Conservation (phyloP, 1,284 basidiomycete species). For the Cerrena zonata region DNA sequence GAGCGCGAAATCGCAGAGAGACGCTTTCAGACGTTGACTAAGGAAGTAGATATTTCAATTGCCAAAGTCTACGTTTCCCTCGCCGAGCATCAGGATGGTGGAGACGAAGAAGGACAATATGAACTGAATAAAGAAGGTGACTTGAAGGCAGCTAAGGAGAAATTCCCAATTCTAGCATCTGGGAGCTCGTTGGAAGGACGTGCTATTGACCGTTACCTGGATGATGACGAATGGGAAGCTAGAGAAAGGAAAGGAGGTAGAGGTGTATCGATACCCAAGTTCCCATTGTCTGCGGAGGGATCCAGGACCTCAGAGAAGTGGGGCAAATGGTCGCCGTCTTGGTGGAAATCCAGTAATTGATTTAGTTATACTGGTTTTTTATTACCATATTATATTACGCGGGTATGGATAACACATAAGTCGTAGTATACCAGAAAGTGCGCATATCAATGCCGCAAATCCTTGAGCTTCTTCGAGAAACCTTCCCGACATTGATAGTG, state of each 20-base stretch:
- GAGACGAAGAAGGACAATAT: slow-evolving; percentile 31
- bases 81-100: slow-evolving; percentile 31
- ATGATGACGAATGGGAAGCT: slow-evolving; percentile 64
- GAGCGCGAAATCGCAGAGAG: slow-evolving; percentile 52
- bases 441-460: slow-evolving; percentile 18
- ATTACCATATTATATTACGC: too few species aligned
- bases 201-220: slow-evolving; percentile 55
- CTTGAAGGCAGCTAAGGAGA: slow-evolving; percentile 1
- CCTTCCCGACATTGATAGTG: slow-evolving; percentile 89
- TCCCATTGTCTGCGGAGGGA: slow-evolving; percentile 5
- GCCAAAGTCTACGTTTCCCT: slow-evolving; percentile 64
- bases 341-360: too few species aligned
- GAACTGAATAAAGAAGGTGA: slow-evolving; percentile 36
- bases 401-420: too few species aligned
- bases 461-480: slow-evolving; percentile 59
- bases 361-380: too few species aligned
- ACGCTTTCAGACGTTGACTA: slow-evolving; percentile 57
- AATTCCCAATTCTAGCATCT: neutral
- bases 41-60: slow-evolving; percentile 61
- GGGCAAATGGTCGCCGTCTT: neutral
- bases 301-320: neutral
- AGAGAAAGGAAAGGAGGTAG: slow-evolving; percentile 11
- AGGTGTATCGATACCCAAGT: slow-evolving; percentile 12
- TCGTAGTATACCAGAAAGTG: too few species aligned
- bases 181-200: slow-evolving; percentile 35